A percentile compares a stretch with the other conserved stretches of the same genome.
These are phyloP conservation scores for Umbilicus rupestris DNA, from an alignment of 164 flowering plant species.

Conservation along the genomic window DNA sequence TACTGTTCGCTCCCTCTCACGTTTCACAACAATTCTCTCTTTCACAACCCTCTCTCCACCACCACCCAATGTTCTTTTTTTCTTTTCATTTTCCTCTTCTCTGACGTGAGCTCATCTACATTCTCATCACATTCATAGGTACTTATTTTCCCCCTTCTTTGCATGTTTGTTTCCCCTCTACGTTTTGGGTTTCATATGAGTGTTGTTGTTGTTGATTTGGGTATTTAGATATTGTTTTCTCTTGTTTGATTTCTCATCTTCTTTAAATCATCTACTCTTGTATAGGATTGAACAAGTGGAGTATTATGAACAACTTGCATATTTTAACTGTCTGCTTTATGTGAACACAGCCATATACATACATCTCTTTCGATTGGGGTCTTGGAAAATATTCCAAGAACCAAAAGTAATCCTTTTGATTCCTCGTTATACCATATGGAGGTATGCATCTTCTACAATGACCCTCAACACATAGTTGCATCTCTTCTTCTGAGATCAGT, in stretches of 20 bases:
- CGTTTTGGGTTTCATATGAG: conserved; percentile 9
- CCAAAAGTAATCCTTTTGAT: not conserved
- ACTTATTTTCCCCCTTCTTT: not conserved
- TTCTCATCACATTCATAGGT: not conserved
- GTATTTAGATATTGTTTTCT: no score
- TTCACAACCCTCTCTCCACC: not conserved
- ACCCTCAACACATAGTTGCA: conserved; percentile 20
- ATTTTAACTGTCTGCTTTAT: not conserved
- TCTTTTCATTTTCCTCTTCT: conserved; percentile 2
- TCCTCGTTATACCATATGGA: not conserved
- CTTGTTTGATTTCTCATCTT: no score
- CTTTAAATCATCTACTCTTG: no score
- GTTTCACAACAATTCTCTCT: conserved; percentile 7
- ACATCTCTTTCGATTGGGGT: not conserved
- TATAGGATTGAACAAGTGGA: no score
- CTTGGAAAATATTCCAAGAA: not conserved
- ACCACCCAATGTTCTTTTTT: not conserved
- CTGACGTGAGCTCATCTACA: not conserved
- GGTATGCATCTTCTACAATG: conserved; percentile 4
- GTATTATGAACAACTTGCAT: not conserved
- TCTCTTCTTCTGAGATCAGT: conserved; percentile 15
- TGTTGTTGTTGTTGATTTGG: not conserved
- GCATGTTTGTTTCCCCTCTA: conserved; percentile 10
- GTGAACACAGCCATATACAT: not conserved
- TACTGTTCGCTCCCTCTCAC: conserved; percentile 21